Evolutionary conservation across 305 asterid genomes (phyloP).

Genomic region (Salvia sclarea): DNA sequence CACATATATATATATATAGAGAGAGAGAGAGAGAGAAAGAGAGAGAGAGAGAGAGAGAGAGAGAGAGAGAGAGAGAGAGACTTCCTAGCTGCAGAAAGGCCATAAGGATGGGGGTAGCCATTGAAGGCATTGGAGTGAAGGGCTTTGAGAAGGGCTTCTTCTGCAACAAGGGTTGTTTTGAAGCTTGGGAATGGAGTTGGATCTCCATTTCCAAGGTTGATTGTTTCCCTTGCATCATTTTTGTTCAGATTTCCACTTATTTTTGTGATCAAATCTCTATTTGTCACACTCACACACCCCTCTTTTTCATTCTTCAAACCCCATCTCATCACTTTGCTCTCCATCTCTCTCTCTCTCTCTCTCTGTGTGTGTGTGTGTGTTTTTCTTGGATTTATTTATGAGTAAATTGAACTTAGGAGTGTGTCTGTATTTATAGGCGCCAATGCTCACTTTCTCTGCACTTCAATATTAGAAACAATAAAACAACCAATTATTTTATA

Average conservation of each 20-base stretch:
- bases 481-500: too few species aligned
- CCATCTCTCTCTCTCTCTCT: conserved; percentile 30
- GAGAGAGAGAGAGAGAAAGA: too few species aligned
- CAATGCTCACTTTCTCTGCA: not conserved
- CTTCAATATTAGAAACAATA: too few species aligned
- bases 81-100: conserved; percentile 50
- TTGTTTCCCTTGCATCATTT: conserved; percentile 33
- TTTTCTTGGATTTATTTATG: not conserved
- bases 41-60: not conserved
- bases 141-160: conserved; percentile 50
- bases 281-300: conserved; percentile 23
- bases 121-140: conserved; percentile 52
- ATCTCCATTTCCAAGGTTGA: conserved; percentile 70
- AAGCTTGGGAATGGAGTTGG: conserved; percentile 57
- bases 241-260: conserved; percentile 35
- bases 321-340: conserved; percentile 36
- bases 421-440: not conserved
- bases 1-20: too few species aligned
- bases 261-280: conserved; percentile 34
- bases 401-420: too few species aligned
- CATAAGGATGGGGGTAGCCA: conserved; percentile 46
- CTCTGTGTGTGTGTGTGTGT: not conserved
- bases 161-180: conserved; percentile 48
- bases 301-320: conserved; percentile 33
- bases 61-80: conserved; percentile 19